Evolutionary conservation across 1,284 basidiomycete genomes (phyloP), one percentile per base, ranked within the genome.

Genomic region (Porodaedalea pini): DNA sequence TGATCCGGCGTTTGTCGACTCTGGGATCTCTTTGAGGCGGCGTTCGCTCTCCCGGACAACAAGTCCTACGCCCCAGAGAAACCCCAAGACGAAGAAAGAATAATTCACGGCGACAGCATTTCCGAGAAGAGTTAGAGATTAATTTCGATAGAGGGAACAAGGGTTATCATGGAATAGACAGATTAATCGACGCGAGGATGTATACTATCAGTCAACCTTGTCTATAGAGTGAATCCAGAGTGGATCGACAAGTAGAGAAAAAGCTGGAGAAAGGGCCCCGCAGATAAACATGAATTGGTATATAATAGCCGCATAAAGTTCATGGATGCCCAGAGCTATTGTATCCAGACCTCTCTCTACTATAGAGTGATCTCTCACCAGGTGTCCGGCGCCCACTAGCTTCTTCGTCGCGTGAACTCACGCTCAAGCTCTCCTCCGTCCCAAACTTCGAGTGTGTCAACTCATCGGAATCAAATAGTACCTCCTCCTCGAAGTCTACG

Each of bases 401-500:
- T 25, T 62, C 61, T 5, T 62, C 63, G 17, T 59, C 63, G 19
- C 58, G 54, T 15, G 63, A 62, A 44, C 63, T 62, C 7, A 59
- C 56, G 54, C 63, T 64, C 39, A 57, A 59, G 21, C 52, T 64
- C 25, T 62, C 61, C 43, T 58, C 59, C 21, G 58, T 44, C 54
- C 57, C 51, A 53, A 62, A 56, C 59, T 56, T 43, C 29, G 52
- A 59, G 36, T 50, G 61, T 44, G 36, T 54, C 47, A 50, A 45
- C 49, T 62, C 61, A 48, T 64, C 63, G 27, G 62, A 62, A 37
- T 64, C 63, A 44, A 62, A 62, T 15, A 64, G 37, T 10, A 62
- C 53, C 48, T 62, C 63, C 21, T 64, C 62, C 25, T 51, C 61
- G 25, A 51, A 51, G 17, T 61, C 48, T 51, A 50, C 58, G n/a